phyloP scores from a whole-genome alignment of 2,329 filamentous ascomycete species.

The Coniella lustricola region DNA sequence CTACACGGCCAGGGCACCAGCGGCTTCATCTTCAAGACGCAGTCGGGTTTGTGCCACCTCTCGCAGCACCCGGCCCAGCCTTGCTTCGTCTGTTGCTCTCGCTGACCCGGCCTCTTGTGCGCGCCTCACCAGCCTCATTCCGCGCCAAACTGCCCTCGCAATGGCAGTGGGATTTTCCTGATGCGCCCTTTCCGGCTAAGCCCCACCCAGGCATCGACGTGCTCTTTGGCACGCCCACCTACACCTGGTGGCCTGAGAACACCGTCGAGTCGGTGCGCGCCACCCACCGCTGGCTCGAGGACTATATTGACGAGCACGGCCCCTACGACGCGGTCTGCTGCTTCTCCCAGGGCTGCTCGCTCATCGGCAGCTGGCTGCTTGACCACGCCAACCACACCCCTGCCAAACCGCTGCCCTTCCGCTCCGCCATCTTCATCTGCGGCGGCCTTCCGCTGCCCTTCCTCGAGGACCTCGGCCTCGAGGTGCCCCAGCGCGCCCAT shows the following conservation, averaged over 20 bases:
- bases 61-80: background rate
- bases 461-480: conserved; percentile 29
- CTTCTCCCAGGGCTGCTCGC: conserved; percentile 33
- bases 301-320: conserved; percentile 26
- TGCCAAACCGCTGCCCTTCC: conserved; percentile 27
- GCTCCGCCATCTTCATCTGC: conserved; percentile 33
- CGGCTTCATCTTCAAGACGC: conserved; percentile 29
- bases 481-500: conserved; percentile 26
- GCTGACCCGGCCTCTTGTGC: background rate
- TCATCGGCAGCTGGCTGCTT: conserved; percentile 33
- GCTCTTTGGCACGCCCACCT: conserved; percentile 24
- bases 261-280: conserved; percentile 26
- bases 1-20: conserved; percentile 33
- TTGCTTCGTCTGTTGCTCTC: background rate
- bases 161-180: conserved; percentile 28
- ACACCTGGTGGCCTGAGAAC: conserved; percentile 25
- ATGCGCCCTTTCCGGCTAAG: conserved; percentile 25
- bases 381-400: conserved; percentile 29
- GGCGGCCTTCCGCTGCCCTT: conserved; percentile 30
- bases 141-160: conserved; percentile 26
- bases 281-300: conserved; percentile 29
- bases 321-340: conserved; percentile 30
- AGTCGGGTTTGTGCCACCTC: conserved; percentile 25
- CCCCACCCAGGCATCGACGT: conserved; percentile 28
- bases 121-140: conserved; percentile 24